Conservation (phyloP, 805 yeast genomes). For the Candida vaughaniae region DNA sequence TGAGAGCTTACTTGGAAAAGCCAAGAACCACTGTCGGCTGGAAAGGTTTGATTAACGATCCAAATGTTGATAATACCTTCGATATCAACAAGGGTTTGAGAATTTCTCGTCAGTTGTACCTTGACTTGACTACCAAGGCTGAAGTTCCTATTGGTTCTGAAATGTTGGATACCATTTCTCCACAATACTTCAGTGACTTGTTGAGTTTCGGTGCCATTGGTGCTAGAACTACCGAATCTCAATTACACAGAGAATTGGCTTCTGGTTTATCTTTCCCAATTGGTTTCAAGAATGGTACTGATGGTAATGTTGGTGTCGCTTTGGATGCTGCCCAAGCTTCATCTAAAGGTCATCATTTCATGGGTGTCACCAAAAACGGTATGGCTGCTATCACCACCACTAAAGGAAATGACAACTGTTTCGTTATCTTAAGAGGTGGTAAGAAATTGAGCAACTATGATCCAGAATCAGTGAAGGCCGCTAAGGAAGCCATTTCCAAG, state of each 20-base stretch:
- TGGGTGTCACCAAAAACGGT: slow-evolving; percentile 95
- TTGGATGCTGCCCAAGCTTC: slow-evolving; percentile 94
- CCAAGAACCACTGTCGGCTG: slow-evolving; percentile 99
- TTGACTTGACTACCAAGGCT: slow-evolving; percentile 66
- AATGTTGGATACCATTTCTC: slow-evolving; percentile 97
- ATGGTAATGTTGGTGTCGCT: slow-evolving; percentile 92
- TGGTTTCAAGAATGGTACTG: slow-evolving; percentile 98
- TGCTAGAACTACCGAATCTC: slow-evolving; percentile 98
- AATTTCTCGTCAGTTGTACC: slow-evolving; percentile 83
- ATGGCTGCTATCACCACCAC: slow-evolving; percentile 95
- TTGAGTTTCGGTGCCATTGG: slow-evolving; percentile 98
- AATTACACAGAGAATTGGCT: slow-evolving; percentile 94
- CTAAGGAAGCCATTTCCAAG: slow-evolving; percentile 57
- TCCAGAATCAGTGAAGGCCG: slow-evolving; percentile 64
- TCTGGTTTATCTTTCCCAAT: slow-evolving; percentile 97
- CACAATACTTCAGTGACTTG: slow-evolving; percentile 90
- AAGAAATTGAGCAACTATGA: slow-evolving; percentile 90
- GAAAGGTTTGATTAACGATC: slow-evolving; percentile 98
- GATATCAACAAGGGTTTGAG: slow-evolving; percentile 92
- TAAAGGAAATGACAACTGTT: slow-evolving; percentile 87
- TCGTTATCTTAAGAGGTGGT: slow-evolving; percentile 94
- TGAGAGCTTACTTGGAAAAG: slow-evolving; percentile 97
- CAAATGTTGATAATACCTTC: slow-evolving; percentile 90
- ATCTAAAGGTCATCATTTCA: slow-evolving; percentile 88
- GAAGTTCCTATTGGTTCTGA: slow-evolving; percentile 90